Evolutionary conservation across 106 monocot genomes (phyloP).

Genomic region (Apostasia shenzhenica): DNA sequence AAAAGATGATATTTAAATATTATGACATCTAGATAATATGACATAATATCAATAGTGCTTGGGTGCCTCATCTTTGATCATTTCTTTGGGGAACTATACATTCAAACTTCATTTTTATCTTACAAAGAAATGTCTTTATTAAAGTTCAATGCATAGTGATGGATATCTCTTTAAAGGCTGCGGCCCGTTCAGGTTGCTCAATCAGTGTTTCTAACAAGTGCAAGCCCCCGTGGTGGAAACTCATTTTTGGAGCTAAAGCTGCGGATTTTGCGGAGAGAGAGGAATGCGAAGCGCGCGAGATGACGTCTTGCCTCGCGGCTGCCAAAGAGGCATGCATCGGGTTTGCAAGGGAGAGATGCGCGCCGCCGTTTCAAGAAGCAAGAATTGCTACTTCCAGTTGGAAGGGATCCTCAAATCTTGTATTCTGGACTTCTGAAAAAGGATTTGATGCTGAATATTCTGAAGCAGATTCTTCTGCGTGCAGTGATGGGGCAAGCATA

Average conservation of each 20-base stretch:
- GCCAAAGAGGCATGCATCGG: slow-evolving; percentile 51
- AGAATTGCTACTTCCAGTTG: slow-evolving; percentile 30
- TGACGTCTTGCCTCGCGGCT: slow-evolving; percentile 50
- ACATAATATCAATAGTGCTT: too few species aligned
- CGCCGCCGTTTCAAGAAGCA: slow-evolving; percentile 62
- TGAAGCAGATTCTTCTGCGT: background rate
- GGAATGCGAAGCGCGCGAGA: slow-evolving; percentile 74
- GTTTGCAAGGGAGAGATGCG: slow-evolving; percentile 75
- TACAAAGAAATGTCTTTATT: too few species aligned
- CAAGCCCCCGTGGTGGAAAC: slow-evolving; percentile 88
- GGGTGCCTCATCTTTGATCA: too few species aligned
- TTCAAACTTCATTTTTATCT: too few species aligned
- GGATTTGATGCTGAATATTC: background rate
- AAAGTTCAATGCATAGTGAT: background rate
- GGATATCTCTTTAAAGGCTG: slow-evolving; percentile 38
- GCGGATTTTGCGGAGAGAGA: slow-evolving; percentile 66
- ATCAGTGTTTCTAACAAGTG: slow-evolving; percentile 84
- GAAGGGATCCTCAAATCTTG: slow-evolving; percentile 15
- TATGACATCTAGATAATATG: too few species aligned
- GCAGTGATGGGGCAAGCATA: too few species aligned
- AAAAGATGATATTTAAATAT: too few species aligned
- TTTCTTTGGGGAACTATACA: too few species aligned
- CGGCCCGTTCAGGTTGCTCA: slow-evolving; percentile 71
- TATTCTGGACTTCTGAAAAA: background rate
- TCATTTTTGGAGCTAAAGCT: slow-evolving; percentile 26